phyloP scores from a whole-genome alignment of 768 basidiomycete species.

The Pulveroboletus ravenelii region DNA sequence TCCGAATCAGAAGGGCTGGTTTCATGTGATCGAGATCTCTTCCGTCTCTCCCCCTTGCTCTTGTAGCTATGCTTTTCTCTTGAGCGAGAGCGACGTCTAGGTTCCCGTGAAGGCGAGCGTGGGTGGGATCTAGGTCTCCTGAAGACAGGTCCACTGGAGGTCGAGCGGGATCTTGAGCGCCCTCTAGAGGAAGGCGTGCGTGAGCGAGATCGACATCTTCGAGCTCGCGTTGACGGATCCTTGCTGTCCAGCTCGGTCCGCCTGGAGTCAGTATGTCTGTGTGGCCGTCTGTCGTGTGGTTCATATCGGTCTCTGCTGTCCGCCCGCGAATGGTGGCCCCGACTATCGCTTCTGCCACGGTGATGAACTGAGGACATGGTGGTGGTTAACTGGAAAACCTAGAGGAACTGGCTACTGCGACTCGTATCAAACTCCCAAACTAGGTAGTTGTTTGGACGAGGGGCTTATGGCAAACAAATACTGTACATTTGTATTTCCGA shows the following conservation, averaged over 20 bases:
- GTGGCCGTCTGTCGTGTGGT: slow-evolving; percentile 17
- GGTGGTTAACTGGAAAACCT: background rate
- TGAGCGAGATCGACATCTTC: slow-evolving; percentile 18
- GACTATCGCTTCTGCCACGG: slow-evolving; percentile 22
- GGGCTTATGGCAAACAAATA: slow-evolving; percentile 27
- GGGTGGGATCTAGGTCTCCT: slow-evolving; percentile 19
- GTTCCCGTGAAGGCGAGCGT: slow-evolving; percentile 26
- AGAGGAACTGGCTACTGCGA: too few species aligned
- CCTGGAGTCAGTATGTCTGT: slow-evolving; percentile 13
- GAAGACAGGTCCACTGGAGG: slow-evolving; percentile 15
- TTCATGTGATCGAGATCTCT: slow-evolving; percentile 34
- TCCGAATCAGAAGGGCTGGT: slow-evolving; percentile 39
- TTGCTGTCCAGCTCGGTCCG: slow-evolving; percentile 8
- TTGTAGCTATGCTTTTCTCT: slow-evolving; percentile 23
- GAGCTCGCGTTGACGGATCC: slow-evolving; percentile 2
- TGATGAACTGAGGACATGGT: slow-evolving; percentile 21
- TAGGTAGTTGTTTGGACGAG: slow-evolving; percentile 24
- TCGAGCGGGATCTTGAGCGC: slow-evolving; percentile 26
- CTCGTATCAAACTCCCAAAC: background rate
- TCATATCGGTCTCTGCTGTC: slow-evolving; percentile 16
- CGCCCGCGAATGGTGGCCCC: slow-evolving; percentile 10
- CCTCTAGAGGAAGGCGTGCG: slow-evolving; percentile 19
- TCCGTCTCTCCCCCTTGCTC: slow-evolving; percentile 28
- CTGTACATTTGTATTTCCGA: slow-evolving; percentile 3
- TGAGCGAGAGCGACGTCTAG: slow-evolving; percentile 33